A percentile compares a stretch with the other conserved stretches of the same genome.
These are phyloP conservation scores for Halophytophthora polymorphica DNA, from an alignment of 352 stramenopile genomes.

Conservation along the genomic window DNA sequence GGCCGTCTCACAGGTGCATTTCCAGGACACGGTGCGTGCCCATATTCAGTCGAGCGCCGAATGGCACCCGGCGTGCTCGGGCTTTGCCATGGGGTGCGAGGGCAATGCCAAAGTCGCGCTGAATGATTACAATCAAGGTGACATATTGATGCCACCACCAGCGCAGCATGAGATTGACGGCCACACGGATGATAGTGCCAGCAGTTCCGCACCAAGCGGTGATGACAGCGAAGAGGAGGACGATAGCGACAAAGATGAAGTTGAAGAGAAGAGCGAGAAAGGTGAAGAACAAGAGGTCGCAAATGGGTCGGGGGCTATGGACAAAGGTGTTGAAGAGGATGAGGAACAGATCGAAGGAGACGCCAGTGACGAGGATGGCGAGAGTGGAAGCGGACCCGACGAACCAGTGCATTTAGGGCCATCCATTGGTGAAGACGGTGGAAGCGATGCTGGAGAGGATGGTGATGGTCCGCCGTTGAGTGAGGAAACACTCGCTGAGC, in stretches of 20 bases:
- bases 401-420: conserved; percentile 11
- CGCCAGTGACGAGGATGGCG: conserved; percentile 22
- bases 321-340: conserved; percentile 11
- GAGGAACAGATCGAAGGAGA: conserved; percentile 18
- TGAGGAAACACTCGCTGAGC: conserved; percentile 25
- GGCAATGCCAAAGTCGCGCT: conserved; percentile 19
- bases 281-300: conserved; percentile 5
- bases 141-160: conserved; percentile 48
- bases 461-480: conserved; percentile 17
- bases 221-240: conserved; percentile 35
- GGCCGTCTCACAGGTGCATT: conserved; percentile 43
- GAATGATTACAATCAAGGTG: conserved; percentile 40
- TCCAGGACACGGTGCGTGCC: conserved; percentile 27
- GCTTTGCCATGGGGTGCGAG: conserved; percentile 56
- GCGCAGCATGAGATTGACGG: conserved; percentile 69
- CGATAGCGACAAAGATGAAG: conserved; percentile 8
- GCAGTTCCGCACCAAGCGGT: conserved; percentile 54
- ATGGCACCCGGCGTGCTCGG: conserved; percentile 46
- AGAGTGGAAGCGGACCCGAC: conserved; percentile 16
- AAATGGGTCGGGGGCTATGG: not conserved
- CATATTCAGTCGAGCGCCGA: conserved; percentile 14
- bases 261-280: conserved; percentile 2
- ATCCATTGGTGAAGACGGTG: not conserved
- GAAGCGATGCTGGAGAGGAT: not conserved
- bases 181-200: conserved; percentile 77